Evolutionary conservation across 352 stramenopile species (phyloP), one percentile per base, ranked within the genome.

Genomic region (Pythium aphanidermatum): DNA sequence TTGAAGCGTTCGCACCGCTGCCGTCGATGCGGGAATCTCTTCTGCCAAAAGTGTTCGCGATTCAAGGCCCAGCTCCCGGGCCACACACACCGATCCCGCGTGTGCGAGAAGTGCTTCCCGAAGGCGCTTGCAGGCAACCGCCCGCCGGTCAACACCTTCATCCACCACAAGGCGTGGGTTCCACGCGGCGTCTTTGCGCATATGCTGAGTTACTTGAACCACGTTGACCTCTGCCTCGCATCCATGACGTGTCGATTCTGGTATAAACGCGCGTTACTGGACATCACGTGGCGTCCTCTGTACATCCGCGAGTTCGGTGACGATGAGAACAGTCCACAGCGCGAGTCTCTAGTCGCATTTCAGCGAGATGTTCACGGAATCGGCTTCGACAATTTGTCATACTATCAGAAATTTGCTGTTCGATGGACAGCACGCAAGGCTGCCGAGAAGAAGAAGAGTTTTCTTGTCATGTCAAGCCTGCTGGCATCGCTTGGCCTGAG

Each of bases 371-470:
- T 91, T 29, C 76, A 93, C 37, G 82, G 82, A 36, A 85, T 92
- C 36, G 82, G 77, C 30, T 90, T 90, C 44, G 77, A 93, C 26
- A 90, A 85, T 24, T 47, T 93, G 35, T 86, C 82, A 33, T 93
- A 78, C 63, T 75, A 93, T 56, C 81, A 90, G 43, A 91, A 90
- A 49, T 93, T 84, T 38, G 66, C 74, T 3, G 81, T 93, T 37
- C 82, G 82, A 40, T 92, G 74, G 77, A 82, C 77, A 2, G 77
- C 82, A 14, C 74, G 77, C 34, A 87, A 86, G 27, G 79, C 82
- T 20, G 82, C 79, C 0, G 82, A 90, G 53, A 91, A 89, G 65
- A 91, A 93, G 62, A 93, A 93, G 61, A 92, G 79, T 56, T 93
- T 93, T 42, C 32, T 83, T 38, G 79, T 91, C 28, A 93, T 93